Evolutionary conservation across 371 early-diverging fungal genomes (phyloP), one percentile per base, ranked within the genome.

Genomic region (Actinomortierella ambigua): DNA sequence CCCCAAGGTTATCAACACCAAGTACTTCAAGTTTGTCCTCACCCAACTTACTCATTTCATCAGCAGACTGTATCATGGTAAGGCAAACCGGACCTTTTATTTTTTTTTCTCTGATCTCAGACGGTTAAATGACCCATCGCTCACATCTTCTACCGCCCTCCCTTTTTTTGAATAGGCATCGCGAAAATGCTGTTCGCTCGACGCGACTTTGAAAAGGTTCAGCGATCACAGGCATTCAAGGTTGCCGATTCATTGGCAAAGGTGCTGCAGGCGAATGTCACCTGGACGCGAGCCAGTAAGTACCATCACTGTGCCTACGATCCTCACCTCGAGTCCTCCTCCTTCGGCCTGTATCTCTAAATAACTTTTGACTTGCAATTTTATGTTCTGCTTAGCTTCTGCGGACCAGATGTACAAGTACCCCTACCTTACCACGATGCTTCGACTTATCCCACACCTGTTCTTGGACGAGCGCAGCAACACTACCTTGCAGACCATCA

Each of bases 61-160:
- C 50, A 79, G 84, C 27, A 84, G 87, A 2, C 78, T 88, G 42
- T 88, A 90, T 58, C 90, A 90, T 80, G 88, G 91, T 83, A 77
- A 46, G 23, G 28, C n/a, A 20, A 34, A 3, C 13, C 15, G 24
- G 11, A 18, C 51, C 9, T 39, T 11, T 34, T 23, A 41, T 27
- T 26, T 23, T 44, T 8, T 15, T 11, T 26, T 53, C 42, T 2
- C 24, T 2, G 20, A 9, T 23, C n/a, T 53, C 41, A 28, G 18
- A 26, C 13, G 5, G 27, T 50, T 46, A 15, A 5, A 7, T 46
- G 46, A 46, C 5, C 46, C 17, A 5, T 46, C 23, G 20, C 8
- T 34, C 50, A 34, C n/a, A 14, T 2, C 20, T 17, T 2, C 22
- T 48, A 5, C 27, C 22, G 52, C 24, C 13, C 2, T 23, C 3